Conservation (phyloP, 306 rosid genomes). For the Sechiopsis laciniata region DNA sequence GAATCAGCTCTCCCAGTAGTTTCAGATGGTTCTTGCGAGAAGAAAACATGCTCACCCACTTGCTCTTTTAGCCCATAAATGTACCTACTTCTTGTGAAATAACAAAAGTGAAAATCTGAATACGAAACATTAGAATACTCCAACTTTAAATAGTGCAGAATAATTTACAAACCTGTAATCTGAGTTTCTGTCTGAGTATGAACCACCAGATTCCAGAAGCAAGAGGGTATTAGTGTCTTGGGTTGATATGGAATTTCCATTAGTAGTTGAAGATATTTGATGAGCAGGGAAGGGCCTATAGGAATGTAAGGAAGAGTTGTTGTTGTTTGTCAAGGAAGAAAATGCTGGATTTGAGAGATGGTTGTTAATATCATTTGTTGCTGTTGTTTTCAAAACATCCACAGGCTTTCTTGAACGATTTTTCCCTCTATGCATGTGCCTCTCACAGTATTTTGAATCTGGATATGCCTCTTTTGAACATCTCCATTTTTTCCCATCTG, state of each 20-base stretch:
- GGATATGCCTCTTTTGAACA: slow-evolving; percentile 92
- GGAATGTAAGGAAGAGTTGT: slow-evolving; percentile 14
- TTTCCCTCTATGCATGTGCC: slow-evolving; percentile 99
- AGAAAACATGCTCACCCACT: slow-evolving; percentile 77
- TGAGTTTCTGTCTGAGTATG: slow-evolving; percentile 42
- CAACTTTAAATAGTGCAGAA: neutral
- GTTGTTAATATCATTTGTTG: slow-evolving; percentile 25
- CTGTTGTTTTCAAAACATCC: slow-evolving; percentile 66
- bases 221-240: slow-evolving; percentile 51
- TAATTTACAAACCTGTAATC: slow-evolving; percentile 53
- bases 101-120: neutral
- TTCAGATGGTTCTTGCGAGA: slow-evolving; percentile 71
- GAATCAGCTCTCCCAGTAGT: slow-evolving; percentile 47
- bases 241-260: slow-evolving; percentile 41
- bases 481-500: slow-evolving; percentile 97
- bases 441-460: slow-evolving; percentile 94
- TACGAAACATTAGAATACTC: neutral
- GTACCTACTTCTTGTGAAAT: slow-evolving; percentile 37
- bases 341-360: slow-evolving; percentile 30
- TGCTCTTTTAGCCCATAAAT: slow-evolving; percentile 66
- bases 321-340: slow-evolving; percentile 45
- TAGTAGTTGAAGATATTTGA: slow-evolving; percentile 38
- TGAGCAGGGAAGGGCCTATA: slow-evolving; percentile 32
- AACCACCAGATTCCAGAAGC: slow-evolving; percentile 43
- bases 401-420: slow-evolving; percentile 99